Evolutionary conservation across 1,284 basidiomycete genomes (phyloP), one percentile per base, ranked within the genome.

Genomic region (Schizophyllum amplum): DNA sequence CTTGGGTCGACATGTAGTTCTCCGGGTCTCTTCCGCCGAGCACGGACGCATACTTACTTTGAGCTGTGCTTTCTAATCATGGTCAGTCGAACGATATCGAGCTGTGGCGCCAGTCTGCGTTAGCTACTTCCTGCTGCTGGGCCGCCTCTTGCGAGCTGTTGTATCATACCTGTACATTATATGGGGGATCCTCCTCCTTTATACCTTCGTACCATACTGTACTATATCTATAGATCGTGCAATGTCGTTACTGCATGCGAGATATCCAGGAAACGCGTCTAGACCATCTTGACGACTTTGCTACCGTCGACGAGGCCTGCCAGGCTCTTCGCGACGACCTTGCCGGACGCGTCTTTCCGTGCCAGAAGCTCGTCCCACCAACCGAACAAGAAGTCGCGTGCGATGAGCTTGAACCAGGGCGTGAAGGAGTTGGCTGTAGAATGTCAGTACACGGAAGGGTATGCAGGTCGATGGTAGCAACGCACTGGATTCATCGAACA

Each of bases 381-480:
- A 15, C 92, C 93, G 70, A 96, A 98, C 54, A 99, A 80, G 72
- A 98, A 98, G 69, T 97, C 92, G 6, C 94, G 84, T 1, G 94
- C 94, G 66, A 99, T 99, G 47, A 99, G 84, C 71, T 94, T 94
- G 84, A 99, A 99, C 97, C 97, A 99, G 0, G 97, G 97, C 3
- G 97, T 99, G 72, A 99, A 99, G 0, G 83, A 82, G 67, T 91
- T 90, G 49, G 75, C 93, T 96, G 67, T 15, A 47, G 26, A 48
- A 54, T 17, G 24, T 47, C 46, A 56, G 24, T 25, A 17, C 24
- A 13, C 52, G 49, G 20, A 17, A 25, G 46, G 46, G 11, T 26
- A 54, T 9, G 21, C 47, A 48, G 4, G 11, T 33, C 27, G 27
- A 6, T 13, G 13, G 27, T 21, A 25, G 52, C 33, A 21, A 67